These are phyloP conservation scores for Podospora anserina DNA, from an alignment of 495 filamentous ascomycete genomes.

Conservation along the genomic window DNA sequence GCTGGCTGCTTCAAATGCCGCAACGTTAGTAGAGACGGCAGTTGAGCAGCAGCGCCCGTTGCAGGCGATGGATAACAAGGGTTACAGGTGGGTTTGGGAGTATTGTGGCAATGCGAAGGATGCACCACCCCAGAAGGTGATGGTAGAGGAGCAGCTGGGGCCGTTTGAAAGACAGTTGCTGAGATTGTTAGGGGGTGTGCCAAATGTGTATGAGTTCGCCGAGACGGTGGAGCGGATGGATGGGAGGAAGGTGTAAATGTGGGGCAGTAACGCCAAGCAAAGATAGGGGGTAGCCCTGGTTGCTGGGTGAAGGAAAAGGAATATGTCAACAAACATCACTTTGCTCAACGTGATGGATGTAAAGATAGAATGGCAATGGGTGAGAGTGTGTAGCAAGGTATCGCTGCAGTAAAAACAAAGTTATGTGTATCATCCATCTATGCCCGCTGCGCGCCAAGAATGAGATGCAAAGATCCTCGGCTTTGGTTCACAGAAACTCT, in stretches of 20 bases:
- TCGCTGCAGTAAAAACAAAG: too few relatives aligned
- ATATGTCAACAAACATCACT: neutral
- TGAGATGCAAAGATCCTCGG: too few relatives aligned
- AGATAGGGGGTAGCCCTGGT: neutral
- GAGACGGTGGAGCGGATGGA: constrained; percentile 18
- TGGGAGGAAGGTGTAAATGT: constrained; percentile 5
- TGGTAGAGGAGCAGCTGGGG: constrained; percentile 52
- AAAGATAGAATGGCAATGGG: neutral
- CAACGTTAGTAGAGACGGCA: constrained; percentile 10
- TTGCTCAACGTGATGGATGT: too few relatives aligned
- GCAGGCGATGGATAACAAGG: constrained; percentile 7
- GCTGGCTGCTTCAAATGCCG: neutral
- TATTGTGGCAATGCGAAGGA: constrained; percentile 43
- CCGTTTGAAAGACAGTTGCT: constrained; percentile 50
- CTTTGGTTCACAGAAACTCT: too few relatives aligned
- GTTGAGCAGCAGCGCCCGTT: constrained; percentile 21
- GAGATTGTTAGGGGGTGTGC: constrained; percentile 39
- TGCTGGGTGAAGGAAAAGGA: neutral
- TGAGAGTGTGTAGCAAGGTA: neutral
- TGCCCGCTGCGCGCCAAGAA: too few relatives aligned
- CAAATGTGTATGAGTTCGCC: constrained; percentile 38
- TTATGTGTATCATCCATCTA: too few relatives aligned
- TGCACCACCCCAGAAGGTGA: constrained; percentile 34
- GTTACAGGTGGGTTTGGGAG: constrained; percentile 50
- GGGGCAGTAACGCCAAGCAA: neutral